These are phyloP conservation scores for Myxozyma mucilagina DNA, from an alignment of 805 yeast species.

Conservation along the genomic window DNA sequence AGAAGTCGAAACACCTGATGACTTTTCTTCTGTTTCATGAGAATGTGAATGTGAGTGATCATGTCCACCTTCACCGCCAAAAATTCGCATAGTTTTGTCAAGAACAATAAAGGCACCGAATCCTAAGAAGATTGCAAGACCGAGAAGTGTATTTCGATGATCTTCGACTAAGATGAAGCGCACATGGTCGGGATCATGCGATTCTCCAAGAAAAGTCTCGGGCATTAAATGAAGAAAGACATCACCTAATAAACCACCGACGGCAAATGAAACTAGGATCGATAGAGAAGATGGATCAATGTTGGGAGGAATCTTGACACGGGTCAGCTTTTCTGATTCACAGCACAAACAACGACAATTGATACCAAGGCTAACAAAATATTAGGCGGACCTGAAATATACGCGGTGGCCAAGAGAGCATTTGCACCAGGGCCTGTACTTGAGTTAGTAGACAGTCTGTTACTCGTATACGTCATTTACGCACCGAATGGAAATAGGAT, in stretches of 20 bases:
- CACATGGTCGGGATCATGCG: conserved; percentile 43
- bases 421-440: conserved; percentile 59
- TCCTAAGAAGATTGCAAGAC: conserved; percentile 60
- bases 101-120: conserved; percentile 59
- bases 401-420: conserved; percentile 61
- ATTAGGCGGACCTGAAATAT: conserved; percentile 67
- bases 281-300: conserved; percentile 54
- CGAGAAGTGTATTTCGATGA: conserved; percentile 50
- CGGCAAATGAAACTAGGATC: conserved; percentile 66
- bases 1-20: conserved; percentile 8
- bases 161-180: conserved; percentile 54
- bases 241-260: conserved; percentile 76
- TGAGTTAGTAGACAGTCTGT: not conserved
- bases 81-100: conserved; percentile 60
- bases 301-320: conserved; percentile 50
- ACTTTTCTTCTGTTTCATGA: conserved; percentile 22
- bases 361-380: conserved; percentile 48
- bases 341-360: no score
- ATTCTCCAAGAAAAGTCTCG: conserved; percentile 60
- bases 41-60: conserved; percentile 46
- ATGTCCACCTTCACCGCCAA: conserved; percentile 40
- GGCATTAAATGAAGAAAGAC: conserved; percentile 72
- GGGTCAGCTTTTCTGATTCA: not conserved
- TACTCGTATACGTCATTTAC: not conserved
- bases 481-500: conserved; percentile 41